A percentile compares a stretch with the other conserved stretches of the same genome.
Evolutionary conservation across 805 yeast species (phyloP).

Genomic region (Kuraishia hungarica): DNA sequence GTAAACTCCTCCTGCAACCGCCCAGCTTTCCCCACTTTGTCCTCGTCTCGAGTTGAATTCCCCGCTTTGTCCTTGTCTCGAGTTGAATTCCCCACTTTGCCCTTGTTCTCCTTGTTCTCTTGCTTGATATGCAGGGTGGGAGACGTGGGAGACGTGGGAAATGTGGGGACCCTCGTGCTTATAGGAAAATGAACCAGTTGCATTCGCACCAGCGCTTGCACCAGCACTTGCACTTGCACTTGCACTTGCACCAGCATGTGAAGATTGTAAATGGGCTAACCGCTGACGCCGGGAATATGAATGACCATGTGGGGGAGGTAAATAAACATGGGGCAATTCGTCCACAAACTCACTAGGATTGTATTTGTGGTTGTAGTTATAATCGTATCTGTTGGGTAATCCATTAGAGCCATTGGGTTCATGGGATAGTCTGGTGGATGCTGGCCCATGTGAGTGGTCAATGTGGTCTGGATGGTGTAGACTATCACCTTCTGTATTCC

Average conservation of each 20-base stretch:
- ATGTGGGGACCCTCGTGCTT: background rate
- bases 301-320: background rate
- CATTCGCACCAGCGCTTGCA: too few relatives aligned
- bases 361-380: too few relatives aligned
- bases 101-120: background rate
- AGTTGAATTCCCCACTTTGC: background rate
- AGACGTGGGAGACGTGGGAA: background rate
- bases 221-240: too few relatives aligned
- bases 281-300: background rate
- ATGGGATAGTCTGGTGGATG: too few relatives aligned
- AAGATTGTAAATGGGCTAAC: too few relatives aligned
- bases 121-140: background rate
- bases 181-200: background rate
- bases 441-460: too few relatives aligned
- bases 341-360: background rate
- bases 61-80: too few relatives aligned
- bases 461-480: too few relatives aligned
- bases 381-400: too few relatives aligned
- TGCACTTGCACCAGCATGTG: too few relatives aligned
- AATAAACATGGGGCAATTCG: background rate
- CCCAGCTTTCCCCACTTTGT: background rate
- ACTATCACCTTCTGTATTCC: too few relatives aligned
- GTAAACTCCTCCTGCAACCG: background rate
- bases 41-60: background rate
- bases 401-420: too few relatives aligned